Percentiles rank a stretch among this genome's conserved stretches.
Conservation (phyloP, 768 basidiomycete genomes). For the Amylocystis lapponica region DNA sequence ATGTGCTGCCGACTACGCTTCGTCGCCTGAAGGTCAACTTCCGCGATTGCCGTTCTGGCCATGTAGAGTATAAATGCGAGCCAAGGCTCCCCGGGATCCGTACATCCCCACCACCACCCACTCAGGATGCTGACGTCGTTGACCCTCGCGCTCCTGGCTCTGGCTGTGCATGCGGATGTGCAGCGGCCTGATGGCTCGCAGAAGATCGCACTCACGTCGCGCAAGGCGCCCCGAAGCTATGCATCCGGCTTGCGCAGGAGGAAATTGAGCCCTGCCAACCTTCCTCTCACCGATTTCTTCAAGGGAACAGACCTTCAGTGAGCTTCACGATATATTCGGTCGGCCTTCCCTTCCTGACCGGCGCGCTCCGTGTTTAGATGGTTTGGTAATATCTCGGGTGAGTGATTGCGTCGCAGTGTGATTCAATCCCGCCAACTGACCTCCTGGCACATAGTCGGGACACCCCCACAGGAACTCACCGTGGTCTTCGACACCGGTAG, state of each 20-base stretch:
- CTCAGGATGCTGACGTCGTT: too few relatives aligned
- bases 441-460: slow-evolving; percentile 9
- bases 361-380: not conserved
- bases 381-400: slow-evolving; percentile 11
- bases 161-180: too few relatives aligned
- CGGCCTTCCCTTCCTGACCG: not conserved
- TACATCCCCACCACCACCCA: too few relatives aligned
- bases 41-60: too few relatives aligned
- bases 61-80: too few relatives aligned
- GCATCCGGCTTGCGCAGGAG: not conserved
- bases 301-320: slow-evolving; percentile 18
- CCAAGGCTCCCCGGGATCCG: too few relatives aligned
- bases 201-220: not conserved
- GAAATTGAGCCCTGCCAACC: not conserved
- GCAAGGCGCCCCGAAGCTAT: not conserved
- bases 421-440: not conserved
- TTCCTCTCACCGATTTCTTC: slow-evolving; percentile 16
- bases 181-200: slow-evolving; percentile 3
- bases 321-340: not conserved
- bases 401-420: not conserved
- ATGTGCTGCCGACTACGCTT: too few relatives aligned
- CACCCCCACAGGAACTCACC: slow-evolving; percentile 15
- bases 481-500: slow-evolving; percentile 10
- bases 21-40: too few relatives aligned
- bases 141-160: too few relatives aligned